Percentiles rank a stretch among this genome's conserved stretches.
Conservation (phyloP, 106 monocot genomes). For the Dioscorea zingiberensis region DNA sequence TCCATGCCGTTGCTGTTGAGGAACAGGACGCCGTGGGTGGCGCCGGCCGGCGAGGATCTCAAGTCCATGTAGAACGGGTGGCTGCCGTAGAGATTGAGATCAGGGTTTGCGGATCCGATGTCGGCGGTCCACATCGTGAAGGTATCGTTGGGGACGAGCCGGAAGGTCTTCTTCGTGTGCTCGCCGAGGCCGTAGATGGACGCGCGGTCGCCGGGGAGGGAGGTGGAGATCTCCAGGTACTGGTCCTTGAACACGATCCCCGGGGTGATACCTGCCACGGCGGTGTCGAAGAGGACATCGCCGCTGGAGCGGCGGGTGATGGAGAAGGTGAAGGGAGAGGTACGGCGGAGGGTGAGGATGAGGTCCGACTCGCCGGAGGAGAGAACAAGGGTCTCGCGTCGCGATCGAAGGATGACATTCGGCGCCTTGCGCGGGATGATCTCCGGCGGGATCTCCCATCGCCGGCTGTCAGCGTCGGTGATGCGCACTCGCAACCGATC, state of each 20-base stretch:
- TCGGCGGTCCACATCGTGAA: constrained; percentile 71
- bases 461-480: constrained; percentile 26
- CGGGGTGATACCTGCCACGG: background rate
- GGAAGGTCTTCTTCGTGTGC: constrained; percentile 54
- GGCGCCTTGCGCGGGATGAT: constrained; percentile 27
- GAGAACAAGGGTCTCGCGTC: constrained; percentile 6
- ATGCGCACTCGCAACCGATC: constrained; percentile 46
- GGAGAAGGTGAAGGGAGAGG: constrained; percentile 35
- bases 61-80: constrained; percentile 76
- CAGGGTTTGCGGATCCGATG: constrained; percentile 12
- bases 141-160: constrained; percentile 36
- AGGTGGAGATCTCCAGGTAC: constrained; percentile 36
- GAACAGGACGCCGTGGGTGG: constrained; percentile 22
- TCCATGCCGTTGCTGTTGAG: constrained; percentile 41
- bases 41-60: constrained; percentile 2
- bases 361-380: constrained; percentile 32
- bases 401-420: background rate
- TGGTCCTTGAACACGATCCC: constrained; percentile 37
- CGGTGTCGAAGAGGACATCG: constrained; percentile 39
- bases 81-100: constrained; percentile 61
- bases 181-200: constrained; percentile 57
- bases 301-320: constrained; percentile 45
- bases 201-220: constrained; percentile 22
- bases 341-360: constrained; percentile 24
- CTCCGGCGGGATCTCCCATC: constrained; percentile 52